A percentile compares a stretch with the other conserved stretches of the same genome.
Evolutionary conservation across 768 basidiomycete genomes (phyloP).

Genomic region (Nidularia pulvinata): DNA sequence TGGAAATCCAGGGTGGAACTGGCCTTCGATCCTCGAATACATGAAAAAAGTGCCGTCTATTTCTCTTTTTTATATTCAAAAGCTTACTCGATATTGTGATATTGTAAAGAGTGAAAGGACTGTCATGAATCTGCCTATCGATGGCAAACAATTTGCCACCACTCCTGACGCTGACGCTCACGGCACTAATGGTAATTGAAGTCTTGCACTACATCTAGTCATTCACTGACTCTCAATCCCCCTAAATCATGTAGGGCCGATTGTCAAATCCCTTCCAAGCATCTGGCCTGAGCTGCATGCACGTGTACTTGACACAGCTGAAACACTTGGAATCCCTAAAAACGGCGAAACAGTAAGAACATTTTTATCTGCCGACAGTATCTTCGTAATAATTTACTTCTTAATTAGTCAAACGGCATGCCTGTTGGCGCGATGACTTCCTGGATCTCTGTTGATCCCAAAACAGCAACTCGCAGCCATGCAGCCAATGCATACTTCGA

Average conservation of each 20-base stretch:
- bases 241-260: no score
- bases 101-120: no score
- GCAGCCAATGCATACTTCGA: conserved; percentile 19
- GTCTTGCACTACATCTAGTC: neutral
- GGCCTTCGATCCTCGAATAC: conserved; percentile 10
- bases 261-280: conserved; percentile 5
- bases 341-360: conserved; percentile 5
- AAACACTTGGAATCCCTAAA: conserved; percentile 3
- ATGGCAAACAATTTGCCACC: neutral
- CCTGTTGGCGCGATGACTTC: conserved; percentile 4
- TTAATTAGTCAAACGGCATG: conserved; percentile 4
- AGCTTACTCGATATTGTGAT: no score
- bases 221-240: neutral
- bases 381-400: neutral
- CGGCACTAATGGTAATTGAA: neutral
- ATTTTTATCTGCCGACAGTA: neutral
- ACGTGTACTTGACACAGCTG: conserved; percentile 3
- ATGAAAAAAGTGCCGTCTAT: conserved; percentile 17
- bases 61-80: no score
- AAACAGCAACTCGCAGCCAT: conserved; percentile 18
- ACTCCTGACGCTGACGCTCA: neutral
- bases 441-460: conserved; percentile 12
- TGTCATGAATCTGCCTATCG: no score
- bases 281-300: conserved; percentile 4
- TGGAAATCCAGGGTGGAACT: conserved; percentile 15